Conservation (phyloP, 2,329 filamentous ascomycete species). For the Arthrinium phaeospermum region DNA sequence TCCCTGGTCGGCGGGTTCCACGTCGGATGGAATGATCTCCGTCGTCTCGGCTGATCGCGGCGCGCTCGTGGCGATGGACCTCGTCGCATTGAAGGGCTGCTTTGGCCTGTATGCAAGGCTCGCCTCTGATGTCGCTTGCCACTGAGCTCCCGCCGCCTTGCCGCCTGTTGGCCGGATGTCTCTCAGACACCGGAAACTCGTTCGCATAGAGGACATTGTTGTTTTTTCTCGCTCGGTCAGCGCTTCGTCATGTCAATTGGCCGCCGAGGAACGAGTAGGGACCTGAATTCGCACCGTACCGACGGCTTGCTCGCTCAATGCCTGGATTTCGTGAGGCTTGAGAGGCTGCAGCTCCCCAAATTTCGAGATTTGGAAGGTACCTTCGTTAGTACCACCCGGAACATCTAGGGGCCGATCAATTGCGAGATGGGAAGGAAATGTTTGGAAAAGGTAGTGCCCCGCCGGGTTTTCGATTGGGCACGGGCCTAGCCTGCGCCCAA, state of each 20-base stretch:
- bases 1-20: background rate
- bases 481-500: slow-evolving; percentile 10
- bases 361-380: slow-evolving; percentile 11
- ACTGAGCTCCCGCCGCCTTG: slow-evolving; percentile 29
- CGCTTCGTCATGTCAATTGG: slow-evolving; percentile 22
- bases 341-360: background rate
- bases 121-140: slow-evolving; percentile 27
- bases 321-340: background rate
- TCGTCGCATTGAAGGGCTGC: slow-evolving; percentile 16
- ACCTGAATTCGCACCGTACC: background rate
- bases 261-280: background rate
- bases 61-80: slow-evolving; percentile 22
- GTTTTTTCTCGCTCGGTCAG: slow-evolving; percentile 21
- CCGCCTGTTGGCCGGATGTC: slow-evolving; percentile 29
- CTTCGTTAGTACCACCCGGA: background rate
- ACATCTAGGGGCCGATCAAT: background rate
- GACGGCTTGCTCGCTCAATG: slow-evolving; percentile 14
- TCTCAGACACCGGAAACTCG: slow-evolving; percentile 38
- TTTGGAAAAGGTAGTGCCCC: background rate
- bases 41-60: background rate
- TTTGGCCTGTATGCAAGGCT: slow-evolving; percentile 23
- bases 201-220: slow-evolving; percentile 39
- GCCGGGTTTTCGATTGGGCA: background rate
- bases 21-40: background rate
- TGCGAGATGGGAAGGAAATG: background rate